phyloP scores from a whole-genome alignment of 2,329 filamentous ascomycete species.

The Cladosporium sp. region DNA sequence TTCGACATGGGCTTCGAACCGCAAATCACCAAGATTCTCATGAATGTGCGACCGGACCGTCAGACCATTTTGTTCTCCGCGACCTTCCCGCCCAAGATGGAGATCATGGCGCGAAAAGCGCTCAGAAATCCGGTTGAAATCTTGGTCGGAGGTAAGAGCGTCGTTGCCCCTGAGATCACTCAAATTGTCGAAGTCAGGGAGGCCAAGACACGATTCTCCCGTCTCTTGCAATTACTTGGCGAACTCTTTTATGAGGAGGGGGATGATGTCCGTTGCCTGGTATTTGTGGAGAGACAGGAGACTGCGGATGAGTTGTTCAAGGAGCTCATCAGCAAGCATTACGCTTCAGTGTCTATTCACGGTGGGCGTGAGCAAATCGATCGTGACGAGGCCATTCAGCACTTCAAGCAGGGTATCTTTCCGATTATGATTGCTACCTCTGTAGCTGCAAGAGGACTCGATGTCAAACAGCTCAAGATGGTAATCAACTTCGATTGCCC shows the following conservation, averaged over 20 bases:
- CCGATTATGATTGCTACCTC: slow-evolving; percentile 92
- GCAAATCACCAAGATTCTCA: slow-evolving; percentile 94
- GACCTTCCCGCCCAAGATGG: slow-evolving; percentile 91
- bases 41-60: slow-evolving; percentile 83
- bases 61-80: slow-evolving; percentile 96
- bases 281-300: slow-evolving; percentile 45
- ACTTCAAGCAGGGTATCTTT: slow-evolving; percentile 88
- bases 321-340: slow-evolving; percentile 76
- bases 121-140: slow-evolving; percentile 84
- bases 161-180: slow-evolving; percentile 68
- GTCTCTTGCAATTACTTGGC: slow-evolving; percentile 80
- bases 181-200: slow-evolving; percentile 86
- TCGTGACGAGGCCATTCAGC: slow-evolving; percentile 83
- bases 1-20: slow-evolving; percentile 99
- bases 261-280: slow-evolving; percentile 82
- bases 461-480: slow-evolving; percentile 92
- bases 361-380: slow-evolving; percentile 92
- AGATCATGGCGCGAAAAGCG: slow-evolving; percentile 83
- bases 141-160: slow-evolving; percentile 78
- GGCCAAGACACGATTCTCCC: slow-evolving; percentile 77
- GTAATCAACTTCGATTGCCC: slow-evolving; percentile 95
- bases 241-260: slow-evolving; percentile 83
- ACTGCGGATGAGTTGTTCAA: slow-evolving; percentile 49
- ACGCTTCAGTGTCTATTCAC: slow-evolving; percentile 89
- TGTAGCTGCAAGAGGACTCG: slow-evolving; percentile 87